These are phyloP conservation scores for Tylopilus subfusipes DNA, from an alignment of 768 basidiomycete species.

Conservation along the genomic window DNA sequence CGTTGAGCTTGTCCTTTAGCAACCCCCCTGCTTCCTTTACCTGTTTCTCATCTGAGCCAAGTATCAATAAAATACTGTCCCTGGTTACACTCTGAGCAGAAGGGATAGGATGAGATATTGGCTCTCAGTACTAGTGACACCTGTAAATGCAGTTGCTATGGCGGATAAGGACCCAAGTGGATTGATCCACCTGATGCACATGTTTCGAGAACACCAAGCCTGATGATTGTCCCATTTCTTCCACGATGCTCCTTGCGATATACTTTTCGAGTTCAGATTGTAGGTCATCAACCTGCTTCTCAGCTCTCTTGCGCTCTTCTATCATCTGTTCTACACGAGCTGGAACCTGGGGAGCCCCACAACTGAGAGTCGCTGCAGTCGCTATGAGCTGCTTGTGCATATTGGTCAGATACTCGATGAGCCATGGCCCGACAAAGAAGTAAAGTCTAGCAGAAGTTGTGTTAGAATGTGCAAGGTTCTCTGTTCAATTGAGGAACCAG, in stretches of 20 bases:
- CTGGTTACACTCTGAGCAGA: constrained; percentile 49
- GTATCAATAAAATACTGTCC: constrained; percentile 53
- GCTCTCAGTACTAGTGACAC: constrained; percentile 16
- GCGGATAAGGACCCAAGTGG: constrained; percentile 58
- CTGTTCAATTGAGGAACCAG: constrained; percentile 67
- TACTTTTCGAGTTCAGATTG: constrained; percentile 59
- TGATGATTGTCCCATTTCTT: constrained; percentile 32
- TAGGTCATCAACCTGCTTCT: constrained; percentile 66
- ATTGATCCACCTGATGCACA: constrained; percentile 57
- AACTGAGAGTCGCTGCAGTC: constrained; percentile 61
- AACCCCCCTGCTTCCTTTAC: constrained; percentile 59
- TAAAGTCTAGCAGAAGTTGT: constrained; percentile 69
- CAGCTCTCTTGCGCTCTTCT: constrained; percentile 61
- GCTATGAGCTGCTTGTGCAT: constrained; percentile 53
- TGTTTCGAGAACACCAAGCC: constrained; percentile 41
- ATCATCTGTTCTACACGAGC: constrained; percentile 65
- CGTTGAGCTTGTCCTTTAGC: constrained; percentile 52
- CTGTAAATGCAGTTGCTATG: constrained; percentile 47
- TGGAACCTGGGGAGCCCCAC: constrained; percentile 62
- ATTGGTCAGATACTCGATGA: constrained; percentile 57
- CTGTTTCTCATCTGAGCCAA: constrained; percentile 56
- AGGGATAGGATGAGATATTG: constrained; percentile 52
- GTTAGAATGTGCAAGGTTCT: constrained; percentile 56
- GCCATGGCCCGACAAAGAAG: constrained; percentile 79
- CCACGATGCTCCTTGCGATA: constrained; percentile 42